phyloP scores from a whole-genome alignment of 768 basidiomycete genomes.

The Chalciporus chontae region DNA sequence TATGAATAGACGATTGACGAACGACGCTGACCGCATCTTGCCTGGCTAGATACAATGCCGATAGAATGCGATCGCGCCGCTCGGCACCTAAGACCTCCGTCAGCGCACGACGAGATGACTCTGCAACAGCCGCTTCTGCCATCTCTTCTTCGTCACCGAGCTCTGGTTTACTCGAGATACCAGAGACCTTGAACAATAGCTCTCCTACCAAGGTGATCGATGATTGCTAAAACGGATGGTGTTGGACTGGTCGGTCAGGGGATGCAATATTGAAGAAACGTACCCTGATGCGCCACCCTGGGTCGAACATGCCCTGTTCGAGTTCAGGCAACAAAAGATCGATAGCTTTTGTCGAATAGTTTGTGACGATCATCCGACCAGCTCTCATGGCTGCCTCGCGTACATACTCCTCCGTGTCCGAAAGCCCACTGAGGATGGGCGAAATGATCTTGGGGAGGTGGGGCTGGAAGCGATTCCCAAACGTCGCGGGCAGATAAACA shows the following conservation, averaged over 20 bases:
- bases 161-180: slow-evolving; percentile 85
- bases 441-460: slow-evolving; percentile 92
- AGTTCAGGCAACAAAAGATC: slow-evolving; percentile 92
- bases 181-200: slow-evolving; percentile 92
- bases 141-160: slow-evolving; percentile 68
- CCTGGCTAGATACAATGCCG: slow-evolving; percentile 87
- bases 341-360: slow-evolving; percentile 89
- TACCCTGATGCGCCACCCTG: slow-evolving; percentile 92
- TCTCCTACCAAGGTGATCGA: slow-evolving; percentile 96
- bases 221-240: slow-evolving; percentile 58
- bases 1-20: slow-evolving; percentile 86
- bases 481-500: slow-evolving; percentile 92
- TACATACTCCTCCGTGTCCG: slow-evolving; percentile 93
- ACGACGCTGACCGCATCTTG: slow-evolving; percentile 91
- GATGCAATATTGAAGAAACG: slow-evolving; percentile 20
- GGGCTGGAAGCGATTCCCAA: slow-evolving; percentile 94
- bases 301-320: slow-evolving; percentile 92
- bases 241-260: too few relatives aligned
- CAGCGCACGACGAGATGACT: slow-evolving; percentile 81
- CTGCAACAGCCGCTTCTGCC: slow-evolving; percentile 62
- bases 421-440: slow-evolving; percentile 87
- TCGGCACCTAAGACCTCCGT: slow-evolving; percentile 86
- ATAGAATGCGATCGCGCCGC: slow-evolving; percentile 85
- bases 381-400: slow-evolving; percentile 97
- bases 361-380: slow-evolving; percentile 96